Evolutionary conservation across 805 yeast species (phyloP).

Genomic region (Teunomyces tritomae): DNA sequence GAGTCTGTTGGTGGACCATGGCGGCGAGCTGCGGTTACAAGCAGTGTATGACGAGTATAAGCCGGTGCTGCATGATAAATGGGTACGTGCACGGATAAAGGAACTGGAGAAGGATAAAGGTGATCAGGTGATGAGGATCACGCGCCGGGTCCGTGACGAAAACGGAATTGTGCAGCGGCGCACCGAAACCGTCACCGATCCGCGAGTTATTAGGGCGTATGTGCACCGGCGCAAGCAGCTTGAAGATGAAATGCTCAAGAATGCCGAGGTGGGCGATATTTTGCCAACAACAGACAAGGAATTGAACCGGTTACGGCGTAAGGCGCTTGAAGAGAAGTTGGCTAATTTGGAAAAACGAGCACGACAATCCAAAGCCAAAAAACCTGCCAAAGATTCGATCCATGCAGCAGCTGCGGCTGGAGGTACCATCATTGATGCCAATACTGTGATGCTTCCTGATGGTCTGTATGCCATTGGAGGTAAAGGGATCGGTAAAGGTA

Average conservation of each 20-base stretch:
- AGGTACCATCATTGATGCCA: conserved; percentile 41
- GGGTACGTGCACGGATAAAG: conserved; percentile 31
- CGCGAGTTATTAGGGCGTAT: conserved; percentile 83
- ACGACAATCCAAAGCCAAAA: conserved; percentile 33
- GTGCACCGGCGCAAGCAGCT: conserved; percentile 65
- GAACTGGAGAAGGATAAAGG: conserved; percentile 34
- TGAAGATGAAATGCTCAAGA: conserved; percentile 51
- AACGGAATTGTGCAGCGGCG: conserved; percentile 84
- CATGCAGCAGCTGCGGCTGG: conserved; percentile 44
- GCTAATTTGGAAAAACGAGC: conserved; percentile 75
- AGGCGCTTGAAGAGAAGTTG: conserved; percentile 75
- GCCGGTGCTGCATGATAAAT: conserved; percentile 32
- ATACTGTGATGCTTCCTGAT: conserved; percentile 42
- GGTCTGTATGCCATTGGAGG: conserved; percentile 51
- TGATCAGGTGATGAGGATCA: conserved; percentile 45
- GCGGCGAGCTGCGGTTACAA: conserved; percentile 36
- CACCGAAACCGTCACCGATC: conserved; percentile 76
- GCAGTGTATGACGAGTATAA: conserved; percentile 37
- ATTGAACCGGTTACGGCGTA: conserved; percentile 71
- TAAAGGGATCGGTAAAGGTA: conserved; percentile 72
- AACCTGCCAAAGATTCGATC: conserved; percentile 30
- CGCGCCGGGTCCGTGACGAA: conserved; percentile 76
- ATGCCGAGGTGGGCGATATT: conserved; percentile 69
- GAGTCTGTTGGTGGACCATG: conserved; percentile 46
- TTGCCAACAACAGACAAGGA: conserved; percentile 82